These are phyloP conservation scores for Botrytis deweyae DNA, from an alignment of 2,329 filamentous ascomycete genomes.

Conservation along the genomic window DNA sequence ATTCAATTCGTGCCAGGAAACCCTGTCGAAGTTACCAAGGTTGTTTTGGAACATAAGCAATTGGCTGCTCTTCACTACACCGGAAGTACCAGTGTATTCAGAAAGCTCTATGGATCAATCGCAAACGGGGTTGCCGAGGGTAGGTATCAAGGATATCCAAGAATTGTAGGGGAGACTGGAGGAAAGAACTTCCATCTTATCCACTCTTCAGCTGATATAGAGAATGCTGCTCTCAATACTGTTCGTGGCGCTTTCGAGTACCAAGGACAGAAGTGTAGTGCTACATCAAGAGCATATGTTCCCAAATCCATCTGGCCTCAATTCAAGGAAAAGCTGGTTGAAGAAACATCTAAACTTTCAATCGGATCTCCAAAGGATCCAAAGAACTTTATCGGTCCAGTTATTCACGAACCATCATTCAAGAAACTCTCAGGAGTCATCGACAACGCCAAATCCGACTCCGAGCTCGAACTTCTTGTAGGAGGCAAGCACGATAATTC, in stretches of 20 bases:
- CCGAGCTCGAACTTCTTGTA: conserved; percentile 67
- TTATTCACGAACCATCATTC: conserved; percentile 81
- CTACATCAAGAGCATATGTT: conserved; percentile 77
- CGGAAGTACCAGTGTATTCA: conserved; percentile 88
- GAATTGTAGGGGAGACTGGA: conserved; percentile 86
- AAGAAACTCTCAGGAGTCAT: conserved; percentile 76
- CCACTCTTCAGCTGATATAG: conserved; percentile 72
- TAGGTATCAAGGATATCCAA: conserved; percentile 79
- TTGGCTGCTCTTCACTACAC: conserved; percentile 96
- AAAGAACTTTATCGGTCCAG: conserved; percentile 82
- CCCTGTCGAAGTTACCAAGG: conserved; percentile 77
- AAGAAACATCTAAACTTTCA: conserved; percentile 67
- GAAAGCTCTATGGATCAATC: conserved; percentile 82
- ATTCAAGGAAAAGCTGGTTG: conserved; percentile 64
- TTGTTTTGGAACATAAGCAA: conserved; percentile 71
- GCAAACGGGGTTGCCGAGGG: conserved; percentile 77
- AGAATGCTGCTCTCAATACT: conserved; percentile 77
- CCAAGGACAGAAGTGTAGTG: conserved; percentile 89
- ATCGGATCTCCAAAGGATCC: conserved; percentile 67
- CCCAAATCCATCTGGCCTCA: conserved; percentile 71
- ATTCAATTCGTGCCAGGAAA: conserved; percentile 93
- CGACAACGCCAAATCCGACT: conserved; percentile 74
- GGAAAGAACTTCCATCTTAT: conserved; percentile 93
- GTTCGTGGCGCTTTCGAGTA: conserved; percentile 86
- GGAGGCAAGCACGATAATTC: conserved; percentile 76